Evolutionary conservation across 306 rosid species (phyloP).

Genomic region (Quercus suber): DNA sequence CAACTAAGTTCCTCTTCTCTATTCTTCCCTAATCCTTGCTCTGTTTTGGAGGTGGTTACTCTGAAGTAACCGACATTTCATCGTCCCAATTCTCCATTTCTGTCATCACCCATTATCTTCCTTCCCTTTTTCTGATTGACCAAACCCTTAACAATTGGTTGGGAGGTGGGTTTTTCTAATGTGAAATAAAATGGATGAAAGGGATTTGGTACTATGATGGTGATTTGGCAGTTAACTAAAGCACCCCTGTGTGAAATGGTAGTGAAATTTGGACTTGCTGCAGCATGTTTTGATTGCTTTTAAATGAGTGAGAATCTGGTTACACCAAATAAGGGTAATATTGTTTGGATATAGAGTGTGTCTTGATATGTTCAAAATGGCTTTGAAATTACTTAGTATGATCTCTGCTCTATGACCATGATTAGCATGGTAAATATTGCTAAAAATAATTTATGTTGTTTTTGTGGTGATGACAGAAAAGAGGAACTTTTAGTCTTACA

Average conservation of each 20-base stretch:
- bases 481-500: background rate
- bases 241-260: background rate
- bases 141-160: background rate
- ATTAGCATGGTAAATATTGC: background rate
- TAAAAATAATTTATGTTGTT: background rate
- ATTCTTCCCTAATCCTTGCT: too few species aligned
- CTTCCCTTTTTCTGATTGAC: too few species aligned
- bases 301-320: background rate
- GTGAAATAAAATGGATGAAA: conserved; percentile 1
- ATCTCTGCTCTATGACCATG: background rate
- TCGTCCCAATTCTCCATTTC: too few species aligned
- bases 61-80: too few species aligned
- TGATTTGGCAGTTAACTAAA: background rate
- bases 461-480: background rate
- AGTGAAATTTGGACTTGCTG: conserved; percentile 6
- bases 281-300: background rate
- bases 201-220: background rate
- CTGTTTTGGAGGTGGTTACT: too few species aligned
- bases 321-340: background rate
- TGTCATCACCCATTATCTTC: too few species aligned
- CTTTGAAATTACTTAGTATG: background rate
- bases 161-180: conserved; percentile 4
- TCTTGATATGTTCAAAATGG: background rate
- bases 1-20: too few species aligned
- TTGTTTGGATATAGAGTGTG: background rate